Evolutionary conservation across 2,329 filamentous ascomycete genomes (phyloP).

Genomic region (Fusarium algeriense): DNA sequence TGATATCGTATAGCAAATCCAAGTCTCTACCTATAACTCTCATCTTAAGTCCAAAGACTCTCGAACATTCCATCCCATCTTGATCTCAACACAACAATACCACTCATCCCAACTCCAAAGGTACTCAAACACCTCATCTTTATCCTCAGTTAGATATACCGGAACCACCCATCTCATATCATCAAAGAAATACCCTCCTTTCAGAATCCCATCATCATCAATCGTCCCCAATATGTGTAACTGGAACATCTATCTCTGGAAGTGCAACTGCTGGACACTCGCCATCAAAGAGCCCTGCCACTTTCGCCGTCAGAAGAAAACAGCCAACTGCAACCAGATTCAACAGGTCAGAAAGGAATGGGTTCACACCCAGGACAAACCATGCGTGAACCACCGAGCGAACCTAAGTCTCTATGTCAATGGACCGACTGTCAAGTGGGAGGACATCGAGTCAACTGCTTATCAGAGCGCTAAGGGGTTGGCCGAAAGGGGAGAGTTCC

Average conservation of each 20-base stretch:
- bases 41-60: neutral
- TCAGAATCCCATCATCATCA: neutral
- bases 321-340: conserved; percentile 18
- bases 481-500: conserved; percentile 15
- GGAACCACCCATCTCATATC: neutral
- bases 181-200: too few species aligned
- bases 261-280: conserved; percentile 21
- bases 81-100: neutral
- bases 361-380: conserved; percentile 19
- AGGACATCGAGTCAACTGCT: conserved; percentile 17
- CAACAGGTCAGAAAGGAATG: conserved; percentile 32
- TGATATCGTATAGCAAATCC: neutral
- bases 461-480: conserved; percentile 19
- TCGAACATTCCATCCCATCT: neutral
- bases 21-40: neutral
- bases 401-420: neutral
- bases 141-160: too few species aligned
- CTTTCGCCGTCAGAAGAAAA: conserved; percentile 12
- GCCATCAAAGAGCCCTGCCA: conserved; percentile 31
- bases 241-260: conserved; percentile 31
- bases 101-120: neutral
- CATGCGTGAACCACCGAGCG: conserved; percentile 8
- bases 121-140: neutral
- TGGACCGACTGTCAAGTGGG: conserved; percentile 10
- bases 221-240: conserved; percentile 22